A percentile compares a stretch with the other conserved stretches of the same genome.
phyloP scores from a whole-genome alignment of 495 filamentous ascomycete genomes.

The Trichocladium uniseriatum region DNA sequence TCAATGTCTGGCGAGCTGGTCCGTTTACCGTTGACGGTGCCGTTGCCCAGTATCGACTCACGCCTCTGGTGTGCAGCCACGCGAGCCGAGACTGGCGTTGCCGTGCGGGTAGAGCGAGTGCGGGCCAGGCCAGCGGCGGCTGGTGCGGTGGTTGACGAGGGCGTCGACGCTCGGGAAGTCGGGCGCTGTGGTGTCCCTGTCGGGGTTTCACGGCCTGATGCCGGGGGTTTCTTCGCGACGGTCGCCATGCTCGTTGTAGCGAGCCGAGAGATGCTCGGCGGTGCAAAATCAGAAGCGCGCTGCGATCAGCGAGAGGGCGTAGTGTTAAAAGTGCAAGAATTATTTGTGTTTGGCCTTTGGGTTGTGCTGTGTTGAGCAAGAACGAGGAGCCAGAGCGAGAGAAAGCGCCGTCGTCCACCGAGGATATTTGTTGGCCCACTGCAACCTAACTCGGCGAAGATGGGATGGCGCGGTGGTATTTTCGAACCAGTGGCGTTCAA shows the following conservation, averaged over 20 bases:
- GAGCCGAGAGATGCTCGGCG: background rate
- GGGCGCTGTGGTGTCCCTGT: conserved; percentile 27
- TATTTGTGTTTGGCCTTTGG: background rate
- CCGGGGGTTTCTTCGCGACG: conserved; percentile 37
- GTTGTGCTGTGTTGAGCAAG: too few relatives aligned
- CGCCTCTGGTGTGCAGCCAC: conserved; percentile 53
- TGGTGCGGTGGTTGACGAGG: conserved; percentile 25
- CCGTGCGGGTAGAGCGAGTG: conserved; percentile 42
- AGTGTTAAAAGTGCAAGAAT: background rate
- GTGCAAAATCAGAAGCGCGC: background rate
- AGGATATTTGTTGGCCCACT: conserved; percentile 15
- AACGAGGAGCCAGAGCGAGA: background rate
- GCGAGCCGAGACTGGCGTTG: conserved; percentile 59
- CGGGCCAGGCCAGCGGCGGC: conserved; percentile 31
- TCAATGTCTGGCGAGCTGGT: conserved; percentile 40
- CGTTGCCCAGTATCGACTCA: conserved; percentile 52
- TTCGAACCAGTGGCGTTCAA: background rate
- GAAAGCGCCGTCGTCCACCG: background rate
- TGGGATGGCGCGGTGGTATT: background rate
- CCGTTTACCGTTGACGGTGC: conserved; percentile 42
- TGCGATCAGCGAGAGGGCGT: background rate
- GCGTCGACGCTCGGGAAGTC: conserved; percentile 28
- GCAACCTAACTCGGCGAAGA: conserved; percentile 1
- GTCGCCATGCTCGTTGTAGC: conserved; percentile 22
- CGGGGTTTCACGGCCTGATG: conserved; percentile 30